These are phyloP conservation scores for Pichia paraexigua DNA, from an alignment of 805 yeast genomes.

Conservation along the genomic window DNA sequence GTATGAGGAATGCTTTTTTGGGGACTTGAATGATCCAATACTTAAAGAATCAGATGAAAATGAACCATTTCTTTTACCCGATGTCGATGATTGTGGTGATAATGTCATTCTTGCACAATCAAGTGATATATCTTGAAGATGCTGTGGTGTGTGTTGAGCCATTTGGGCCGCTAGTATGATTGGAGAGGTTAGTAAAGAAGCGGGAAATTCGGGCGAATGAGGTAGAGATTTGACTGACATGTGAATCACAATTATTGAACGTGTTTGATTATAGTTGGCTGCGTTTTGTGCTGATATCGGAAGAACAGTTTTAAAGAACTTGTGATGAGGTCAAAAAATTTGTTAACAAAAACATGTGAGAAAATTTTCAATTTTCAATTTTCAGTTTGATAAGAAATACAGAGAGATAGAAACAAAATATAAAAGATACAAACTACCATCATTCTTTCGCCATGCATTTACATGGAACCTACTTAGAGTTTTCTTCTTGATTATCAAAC, in stretches of 20 bases:
- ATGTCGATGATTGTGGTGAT: constrained; percentile 1
- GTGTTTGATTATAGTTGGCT: not conserved
- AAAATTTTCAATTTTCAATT: not conserved
- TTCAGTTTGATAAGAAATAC: not conserved
- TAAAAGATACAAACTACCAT: too few relatives aligned
- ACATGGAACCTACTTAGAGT: not conserved
- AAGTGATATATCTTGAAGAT: not conserved
- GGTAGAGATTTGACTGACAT: constrained; percentile 2
- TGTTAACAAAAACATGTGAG: not conserved
- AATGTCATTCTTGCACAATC: not conserved
- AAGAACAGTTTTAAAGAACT: not conserved
- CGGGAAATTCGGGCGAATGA: not conserved
- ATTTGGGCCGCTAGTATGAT: not conserved
- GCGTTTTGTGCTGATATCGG: not conserved
- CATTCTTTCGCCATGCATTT: too few relatives aligned
- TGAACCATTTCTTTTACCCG: not conserved
- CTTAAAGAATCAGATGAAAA: not conserved
- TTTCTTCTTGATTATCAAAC: not conserved
- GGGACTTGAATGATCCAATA: not conserved
- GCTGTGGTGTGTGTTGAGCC: not conserved
- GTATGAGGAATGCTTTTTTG: not conserved
- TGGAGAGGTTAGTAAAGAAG: not conserved
- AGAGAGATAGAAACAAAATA: too few relatives aligned
- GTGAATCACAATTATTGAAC: not conserved
- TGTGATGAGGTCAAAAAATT: not conserved